Conservation (phyloP, 1,139 yeast species). For the Hyphopichia khmerensis region DNA sequence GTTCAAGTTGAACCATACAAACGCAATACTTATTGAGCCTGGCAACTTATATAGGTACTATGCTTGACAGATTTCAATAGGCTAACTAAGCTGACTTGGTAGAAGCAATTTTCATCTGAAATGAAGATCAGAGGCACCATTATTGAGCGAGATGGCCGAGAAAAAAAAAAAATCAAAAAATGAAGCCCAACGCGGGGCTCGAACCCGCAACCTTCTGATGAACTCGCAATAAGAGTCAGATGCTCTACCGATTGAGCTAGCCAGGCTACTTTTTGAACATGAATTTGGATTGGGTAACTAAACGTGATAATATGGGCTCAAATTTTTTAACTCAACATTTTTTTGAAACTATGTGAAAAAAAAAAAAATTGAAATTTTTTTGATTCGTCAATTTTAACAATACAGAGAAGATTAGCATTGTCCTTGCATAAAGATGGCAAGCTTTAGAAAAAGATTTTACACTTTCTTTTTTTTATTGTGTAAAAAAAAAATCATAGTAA, state of each 20-base stretch:
- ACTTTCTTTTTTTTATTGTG: slow-evolving; percentile 65
- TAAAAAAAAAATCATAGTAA: too few relatives aligned
- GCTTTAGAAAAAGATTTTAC: slow-evolving; percentile 93
- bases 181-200: slow-evolving; percentile 51
- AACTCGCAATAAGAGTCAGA: slow-evolving; percentile 17
- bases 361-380: too few relatives aligned
- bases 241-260: slow-evolving; percentile 25
- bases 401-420: slow-evolving; percentile 99
- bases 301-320: too few relatives aligned
- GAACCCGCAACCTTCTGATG: slow-evolving; percentile 52
- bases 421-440: slow-evolving; percentile 99
- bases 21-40: too few relatives aligned
- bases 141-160: too few relatives aligned
- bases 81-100: too few relatives aligned
- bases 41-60: too few relatives aligned
- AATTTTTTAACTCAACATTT: neutral
- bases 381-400: slow-evolving; percentile 69
- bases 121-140: neutral
- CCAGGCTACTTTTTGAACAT: slow-evolving; percentile 13
- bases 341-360: too few relatives aligned
- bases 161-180: slow-evolving; percentile 2
- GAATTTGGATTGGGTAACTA: too few relatives aligned
- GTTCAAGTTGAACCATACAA: too few relatives aligned
- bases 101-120: neutral
- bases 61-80: too few relatives aligned